Evolutionary conservation across 2,329 filamentous ascomycete genomes (phyloP).

Genomic region (Microdochium bolleyi): DNA sequence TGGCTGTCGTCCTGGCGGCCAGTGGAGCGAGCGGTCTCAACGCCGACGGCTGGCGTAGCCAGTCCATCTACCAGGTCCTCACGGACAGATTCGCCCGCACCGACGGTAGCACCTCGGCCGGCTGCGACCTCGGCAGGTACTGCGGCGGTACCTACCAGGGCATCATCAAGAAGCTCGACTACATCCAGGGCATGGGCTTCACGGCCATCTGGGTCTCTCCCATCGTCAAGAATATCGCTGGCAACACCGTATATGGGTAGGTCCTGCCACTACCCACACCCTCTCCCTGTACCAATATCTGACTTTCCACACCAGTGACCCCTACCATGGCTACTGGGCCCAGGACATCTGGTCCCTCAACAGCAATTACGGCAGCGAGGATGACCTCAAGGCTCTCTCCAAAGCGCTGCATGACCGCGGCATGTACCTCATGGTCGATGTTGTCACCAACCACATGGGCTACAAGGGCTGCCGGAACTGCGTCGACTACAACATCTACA

Average conservation of each 20-base stretch:
- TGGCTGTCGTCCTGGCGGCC: slow-evolving; percentile 6
- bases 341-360: slow-evolving; percentile 45
- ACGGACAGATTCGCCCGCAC: slow-evolving; percentile 33
- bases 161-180: slow-evolving; percentile 38
- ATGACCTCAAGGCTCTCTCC: slow-evolving; percentile 40
- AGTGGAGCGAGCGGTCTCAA: slow-evolving; percentile 13
- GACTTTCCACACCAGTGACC: slow-evolving; percentile 14
- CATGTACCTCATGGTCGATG: slow-evolving; percentile 56
- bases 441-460: slow-evolving; percentile 51
- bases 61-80: slow-evolving; percentile 37
- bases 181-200: slow-evolving; percentile 39
- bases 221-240: slow-evolving; percentile 30
- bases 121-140: slow-evolving; percentile 23
- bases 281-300: not conserved
- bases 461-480: slow-evolving; percentile 35
- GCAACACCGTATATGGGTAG: slow-evolving; percentile 28
- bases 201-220: slow-evolving; percentile 36
- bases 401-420: slow-evolving; percentile 40
- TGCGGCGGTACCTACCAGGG: slow-evolving; percentile 44
- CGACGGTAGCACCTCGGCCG: slow-evolving; percentile 24
- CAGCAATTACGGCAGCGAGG: slow-evolving; percentile 52
- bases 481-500: slow-evolving; percentile 45
- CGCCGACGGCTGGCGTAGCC: slow-evolving; percentile 25
- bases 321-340: slow-evolving; percentile 45
- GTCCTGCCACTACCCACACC: not conserved